Base-by-base conservation (phyloP, 148 eudicot species). In the Gaultheria prostrata region DNA sequence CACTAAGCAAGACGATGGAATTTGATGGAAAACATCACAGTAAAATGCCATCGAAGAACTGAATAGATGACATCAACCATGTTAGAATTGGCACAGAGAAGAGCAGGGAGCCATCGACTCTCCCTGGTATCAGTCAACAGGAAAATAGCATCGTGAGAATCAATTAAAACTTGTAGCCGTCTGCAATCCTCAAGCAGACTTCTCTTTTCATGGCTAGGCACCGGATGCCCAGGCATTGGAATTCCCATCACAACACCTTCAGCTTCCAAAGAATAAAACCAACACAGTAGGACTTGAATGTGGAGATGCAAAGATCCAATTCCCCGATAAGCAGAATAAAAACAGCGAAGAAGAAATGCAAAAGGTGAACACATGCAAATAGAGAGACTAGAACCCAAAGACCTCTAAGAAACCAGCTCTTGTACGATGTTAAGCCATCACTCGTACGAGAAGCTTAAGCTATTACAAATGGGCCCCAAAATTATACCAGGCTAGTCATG, bases 141-240 rank as follows among this genome's bases (percentile, higher is more conserved):
- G 86, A 96, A 96, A 63, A 96, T 84, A 15, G 88, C 98, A 89
- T 94, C 97, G 82, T 94, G 98, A 80, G 93, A 90, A 83, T 93
- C 88, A 76, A 96, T 86, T 89, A 96, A 83, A 82, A 90, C 89
- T 77, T 85, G 90, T 84, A 96, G 89, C 48, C 87, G 90, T 81
- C 83, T 88, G 89, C 98, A 96, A 85, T 92, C 98, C 81, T 91
- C 88, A 81, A 96, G 87, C 83, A 96, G 93, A 57, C 54, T 85
- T 14, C 88, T 84, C 87, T 94, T 94, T 87, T 96, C 97, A 79
- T 92, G 89, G 71, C 70, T 81, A 61, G 94, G 84, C 49, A 96
- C 91, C 0, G 98, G 97, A 84, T 96, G 98, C 74, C 98, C 98
- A 72, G 98, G 98, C 98, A 96, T 96, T 24, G 98, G 95, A 74